These are phyloP conservation scores for Paulownia fortunei DNA, from an alignment of 257 asterid species.

Conservation along the genomic window DNA sequence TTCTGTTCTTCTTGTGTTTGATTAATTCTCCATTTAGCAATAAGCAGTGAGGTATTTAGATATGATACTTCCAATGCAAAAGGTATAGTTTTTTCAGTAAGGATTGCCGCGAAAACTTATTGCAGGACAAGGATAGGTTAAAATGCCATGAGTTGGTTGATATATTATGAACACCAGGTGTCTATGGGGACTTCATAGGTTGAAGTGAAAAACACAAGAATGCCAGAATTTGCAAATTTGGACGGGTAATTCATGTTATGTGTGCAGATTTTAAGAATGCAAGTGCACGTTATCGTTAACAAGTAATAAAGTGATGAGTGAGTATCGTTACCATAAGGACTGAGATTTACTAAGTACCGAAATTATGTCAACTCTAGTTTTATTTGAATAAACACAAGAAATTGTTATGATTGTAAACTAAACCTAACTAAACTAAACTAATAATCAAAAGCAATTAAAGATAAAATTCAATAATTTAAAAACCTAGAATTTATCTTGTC, in stretches of 20 bases:
- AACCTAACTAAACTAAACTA: too few species aligned
- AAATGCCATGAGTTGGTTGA: neutral
- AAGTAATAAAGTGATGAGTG: too few species aligned
- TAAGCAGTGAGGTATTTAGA: neutral
- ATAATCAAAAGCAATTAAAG: too few species aligned
- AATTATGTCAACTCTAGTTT: too few species aligned
- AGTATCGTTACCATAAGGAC: too few species aligned
- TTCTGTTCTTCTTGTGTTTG: neutral
- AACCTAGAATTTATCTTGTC: too few species aligned
- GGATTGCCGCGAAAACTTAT: neutral
- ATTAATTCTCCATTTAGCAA: neutral
- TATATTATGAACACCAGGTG: neutral
- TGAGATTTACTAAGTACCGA: too few species aligned
- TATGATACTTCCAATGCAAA: neutral
- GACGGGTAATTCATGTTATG: neutral
- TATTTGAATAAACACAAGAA: too few species aligned
- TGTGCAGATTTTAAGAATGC: too few species aligned
- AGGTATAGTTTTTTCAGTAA: neutral
- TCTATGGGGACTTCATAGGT: neutral
- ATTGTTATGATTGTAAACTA: too few species aligned
- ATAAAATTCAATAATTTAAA: too few species aligned
- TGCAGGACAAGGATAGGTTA: neutral
- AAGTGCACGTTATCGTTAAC: too few species aligned
- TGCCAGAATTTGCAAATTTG: neutral
- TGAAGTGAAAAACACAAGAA: neutral